Base-by-base conservation (phyloP, 768 basidiomycete species). In the Pulveroboletus frians region DNA sequence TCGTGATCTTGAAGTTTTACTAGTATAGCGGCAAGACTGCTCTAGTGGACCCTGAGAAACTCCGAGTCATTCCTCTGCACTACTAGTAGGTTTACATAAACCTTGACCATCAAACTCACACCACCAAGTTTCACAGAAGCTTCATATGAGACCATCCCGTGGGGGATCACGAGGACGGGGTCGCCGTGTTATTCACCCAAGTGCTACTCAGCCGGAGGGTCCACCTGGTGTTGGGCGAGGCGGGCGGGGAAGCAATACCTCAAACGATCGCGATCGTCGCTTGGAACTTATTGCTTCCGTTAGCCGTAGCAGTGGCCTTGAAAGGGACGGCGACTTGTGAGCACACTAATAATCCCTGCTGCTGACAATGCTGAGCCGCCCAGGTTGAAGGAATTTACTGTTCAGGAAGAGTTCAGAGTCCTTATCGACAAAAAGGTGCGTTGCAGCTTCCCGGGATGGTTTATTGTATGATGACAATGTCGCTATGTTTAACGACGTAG, bases 291-390 rank as follows among this genome's bases (percentile, higher is more conserved):
- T 89, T 41, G 76, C 86, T 2, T 85, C 85, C 2, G 78, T 88
- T 40, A 89, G 87, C 60, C 75, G 88, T 35, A 87, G 85, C 57
- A 83, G 87, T 55, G 86, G 88, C 9, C 62, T 88, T 21, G 83
- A 84, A 56, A 81, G 78, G 55, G 85, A 80, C 51, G 86, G 88
- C 34, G 83, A 88, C 68, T 75, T 77, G 88, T 90, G 67, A 76
- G 87, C 61, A 10, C 23, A 34, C 6, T n/a, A 14, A 29, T 39
- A 9, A 20, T 36, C 21, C 44, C 18, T 43, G 39, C 31, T 46
- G n/a, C 14, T 71, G 65, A 76, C 63, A 58, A 47, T 63, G 52
- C 54, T 54, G 53, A 75, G 69, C 46, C 56, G 4, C 55, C 18
- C 60, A 90, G 87, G 43, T 64, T 90, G 61, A 86, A 84, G 57